Evolutionary conservation across 768 basidiomycete species (phyloP), one percentile per base, ranked within the genome.

Genomic region (Stropharia rugosoannulata): DNA sequence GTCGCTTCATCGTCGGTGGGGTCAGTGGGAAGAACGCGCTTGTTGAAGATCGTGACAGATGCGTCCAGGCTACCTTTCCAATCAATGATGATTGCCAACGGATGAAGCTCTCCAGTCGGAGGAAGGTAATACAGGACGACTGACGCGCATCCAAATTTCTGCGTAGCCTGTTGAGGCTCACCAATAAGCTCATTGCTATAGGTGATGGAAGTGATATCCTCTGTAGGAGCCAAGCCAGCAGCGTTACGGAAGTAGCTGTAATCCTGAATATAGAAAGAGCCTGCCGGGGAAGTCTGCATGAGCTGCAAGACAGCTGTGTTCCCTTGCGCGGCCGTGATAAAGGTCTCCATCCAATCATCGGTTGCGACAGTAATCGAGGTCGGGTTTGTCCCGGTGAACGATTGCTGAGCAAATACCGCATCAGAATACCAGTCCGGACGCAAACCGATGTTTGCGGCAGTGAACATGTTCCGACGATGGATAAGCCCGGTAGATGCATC

Each of bases 341-440:
- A 68, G 5, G 55, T 57, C 1, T 59, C 38, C 13, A 67, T 47
- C 68, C 65, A 67, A 25, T 47, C 39, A 11, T 35, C 32, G 22
- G 61, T 40, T 4, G 67, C 68, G 15, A 61, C 49, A 3, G 57
- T 60, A 51, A 70, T 64, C 8, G 60, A 64, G n/a, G 66, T 66
- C 10, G 69, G 66, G 50, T 70, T 69, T 16, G 64, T 58, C 13
- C 69, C 69, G 32, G 64, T 67, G 41, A 70, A 66, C 45, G 64
- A 63, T 48, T 70, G 69, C 48, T 69, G 68, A 10, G 54, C 67
- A 49, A 66, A 70, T 6, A 63, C 67, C 13, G 64, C 66, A 47
- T 70, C 69, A 7, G 67, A 65, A 45, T 65, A 69, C 69, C 69
- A 70, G 51, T 70, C 69, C 19, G 53, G 38, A 29, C 68, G 64